Conservation (phyloP, 2,329 filamentous ascomycete species). For the Aspergillus pseudoterreus region DNA sequence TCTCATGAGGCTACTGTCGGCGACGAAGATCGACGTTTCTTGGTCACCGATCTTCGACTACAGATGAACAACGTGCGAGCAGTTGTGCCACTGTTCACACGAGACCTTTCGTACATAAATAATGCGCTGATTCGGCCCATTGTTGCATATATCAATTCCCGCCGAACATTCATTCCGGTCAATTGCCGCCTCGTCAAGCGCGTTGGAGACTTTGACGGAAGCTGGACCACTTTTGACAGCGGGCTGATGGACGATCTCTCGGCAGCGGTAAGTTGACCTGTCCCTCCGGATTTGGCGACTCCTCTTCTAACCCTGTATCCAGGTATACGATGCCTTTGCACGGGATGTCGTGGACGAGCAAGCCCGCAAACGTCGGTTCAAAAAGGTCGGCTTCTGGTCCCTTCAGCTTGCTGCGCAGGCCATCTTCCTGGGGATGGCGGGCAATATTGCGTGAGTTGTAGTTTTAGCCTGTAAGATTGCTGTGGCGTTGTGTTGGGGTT, state of each 20-base stretch:
- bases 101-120: slow-evolving; percentile 90
- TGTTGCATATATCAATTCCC: slow-evolving; percentile 95
- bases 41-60: slow-evolving; percentile 92
- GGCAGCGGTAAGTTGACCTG: slow-evolving; percentile 58
- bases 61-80: slow-evolving; percentile 94
- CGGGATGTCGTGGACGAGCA: slow-evolving; percentile 86
- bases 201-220: slow-evolving; percentile 84
- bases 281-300: neutral
- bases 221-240: slow-evolving; percentile 91
- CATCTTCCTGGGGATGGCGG: slow-evolving; percentile 90
- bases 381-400: slow-evolving; percentile 96
- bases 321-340: slow-evolving; percentile 90
- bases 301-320: slow-evolving; percentile 6
- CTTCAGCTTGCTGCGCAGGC: slow-evolving; percentile 88
- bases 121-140: slow-evolving; percentile 93
- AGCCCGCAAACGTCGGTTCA: slow-evolving; percentile 78
- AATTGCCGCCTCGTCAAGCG: slow-evolving; percentile 92
- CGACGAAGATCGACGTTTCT: slow-evolving; percentile 63
- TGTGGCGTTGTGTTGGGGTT: slow-evolving; percentile 3
- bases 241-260: slow-evolving; percentile 91
- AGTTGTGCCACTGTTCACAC: slow-evolving; percentile 86
- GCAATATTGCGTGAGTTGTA: slow-evolving; percentile 59
- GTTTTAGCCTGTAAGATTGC: slow-evolving; percentile 9
- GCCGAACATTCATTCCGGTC: slow-evolving; percentile 91
- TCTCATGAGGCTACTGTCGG: slow-evolving; percentile 22